phyloP scores from a whole-genome alignment of 1,284 basidiomycete genomes.

The Ustanciosporium gigantosporum region DNA sequence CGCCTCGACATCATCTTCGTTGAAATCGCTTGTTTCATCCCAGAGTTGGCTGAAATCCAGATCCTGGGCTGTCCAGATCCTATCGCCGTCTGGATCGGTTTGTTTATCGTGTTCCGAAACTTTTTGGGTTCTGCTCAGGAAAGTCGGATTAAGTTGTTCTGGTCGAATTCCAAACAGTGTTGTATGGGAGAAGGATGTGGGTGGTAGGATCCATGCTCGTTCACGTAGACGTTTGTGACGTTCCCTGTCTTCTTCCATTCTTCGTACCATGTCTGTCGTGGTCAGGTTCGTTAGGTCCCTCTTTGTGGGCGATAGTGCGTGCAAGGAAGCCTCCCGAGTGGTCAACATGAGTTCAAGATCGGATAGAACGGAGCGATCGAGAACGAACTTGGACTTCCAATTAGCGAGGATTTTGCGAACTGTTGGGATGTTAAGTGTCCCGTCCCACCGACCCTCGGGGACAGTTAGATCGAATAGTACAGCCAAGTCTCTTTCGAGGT shows the following conservation, averaged over 20 bases:
- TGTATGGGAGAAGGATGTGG: constrained; percentile 58
- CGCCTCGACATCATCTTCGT: constrained; percentile 27
- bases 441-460: constrained; percentile 27
- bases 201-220: constrained; percentile 86
- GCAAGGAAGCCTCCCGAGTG: constrained; percentile 5
- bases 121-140: constrained; percentile 5
- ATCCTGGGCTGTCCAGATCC: constrained; percentile 27
- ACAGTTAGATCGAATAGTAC: constrained; percentile 23
- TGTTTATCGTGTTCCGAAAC: background rate
- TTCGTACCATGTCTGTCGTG: constrained; percentile 75
- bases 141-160: constrained; percentile 22
- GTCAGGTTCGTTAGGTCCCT: constrained; percentile 63
- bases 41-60: constrained; percentile 35
- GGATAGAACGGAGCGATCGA: constrained; percentile 2
- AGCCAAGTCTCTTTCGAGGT: constrained; percentile 22
- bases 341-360: constrained; percentile 13
- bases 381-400: constrained; percentile 14
- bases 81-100: constrained; percentile 9
- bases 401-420: constrained; percentile 13
- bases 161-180: constrained; percentile 14
- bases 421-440: constrained; percentile 21
- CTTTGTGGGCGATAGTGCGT: constrained; percentile 12
- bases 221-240: constrained; percentile 85
- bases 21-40: constrained; percentile 39
- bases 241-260: constrained; percentile 93